Conservation (phyloP, 2,329 filamentous ascomycete genomes). For the Clarireedia monteithiana region DNA sequence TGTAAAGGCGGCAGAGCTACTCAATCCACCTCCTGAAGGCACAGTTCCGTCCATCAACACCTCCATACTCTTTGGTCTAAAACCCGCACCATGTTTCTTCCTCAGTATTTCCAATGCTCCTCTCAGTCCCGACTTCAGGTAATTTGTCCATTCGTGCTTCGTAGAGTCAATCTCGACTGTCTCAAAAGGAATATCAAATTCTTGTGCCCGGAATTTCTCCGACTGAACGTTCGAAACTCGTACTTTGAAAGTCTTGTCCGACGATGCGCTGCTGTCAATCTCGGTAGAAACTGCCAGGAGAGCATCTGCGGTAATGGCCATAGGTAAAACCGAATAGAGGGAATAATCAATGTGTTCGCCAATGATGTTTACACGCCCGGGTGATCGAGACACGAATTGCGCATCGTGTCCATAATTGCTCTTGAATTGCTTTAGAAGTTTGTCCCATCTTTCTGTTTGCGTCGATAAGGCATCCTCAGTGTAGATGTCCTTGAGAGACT, state of each 20-base stretch:
- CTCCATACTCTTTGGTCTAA: slow-evolving; percentile 71
- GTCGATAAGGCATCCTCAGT: slow-evolving; percentile 59
- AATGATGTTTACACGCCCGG: slow-evolving; percentile 94
- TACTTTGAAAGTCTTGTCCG: slow-evolving; percentile 52
- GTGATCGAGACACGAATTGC: slow-evolving; percentile 80
- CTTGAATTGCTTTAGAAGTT: slow-evolving; percentile 63
- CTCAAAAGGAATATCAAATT: slow-evolving; percentile 62
- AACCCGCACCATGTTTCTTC: slow-evolving; percentile 51
- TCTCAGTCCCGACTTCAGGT: slow-evolving; percentile 87
- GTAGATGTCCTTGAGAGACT: slow-evolving; percentile 75
- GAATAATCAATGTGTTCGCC: slow-evolving; percentile 99
- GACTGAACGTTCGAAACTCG: slow-evolving; percentile 73
- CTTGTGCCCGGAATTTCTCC: slow-evolving; percentile 65
- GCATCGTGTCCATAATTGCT: slow-evolving; percentile 60
- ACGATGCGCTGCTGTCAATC: slow-evolving; percentile 34
- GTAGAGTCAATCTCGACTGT: slow-evolving; percentile 75
- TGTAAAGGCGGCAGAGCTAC: slow-evolving; percentile 89
- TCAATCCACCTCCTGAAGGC: slow-evolving; percentile 84
- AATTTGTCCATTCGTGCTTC: slow-evolving; percentile 92
- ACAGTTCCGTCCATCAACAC: slow-evolving; percentile 88
- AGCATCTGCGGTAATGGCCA: slow-evolving; percentile 88
- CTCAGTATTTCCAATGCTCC: slow-evolving; percentile 74
- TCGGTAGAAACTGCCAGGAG: slow-evolving; percentile 68
- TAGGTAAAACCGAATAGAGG: slow-evolving; percentile 89
- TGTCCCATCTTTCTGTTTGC: slow-evolving; percentile 69